Conservation (phyloP, 352 stramenopile species). For the Pythium utonaiense region DNA sequence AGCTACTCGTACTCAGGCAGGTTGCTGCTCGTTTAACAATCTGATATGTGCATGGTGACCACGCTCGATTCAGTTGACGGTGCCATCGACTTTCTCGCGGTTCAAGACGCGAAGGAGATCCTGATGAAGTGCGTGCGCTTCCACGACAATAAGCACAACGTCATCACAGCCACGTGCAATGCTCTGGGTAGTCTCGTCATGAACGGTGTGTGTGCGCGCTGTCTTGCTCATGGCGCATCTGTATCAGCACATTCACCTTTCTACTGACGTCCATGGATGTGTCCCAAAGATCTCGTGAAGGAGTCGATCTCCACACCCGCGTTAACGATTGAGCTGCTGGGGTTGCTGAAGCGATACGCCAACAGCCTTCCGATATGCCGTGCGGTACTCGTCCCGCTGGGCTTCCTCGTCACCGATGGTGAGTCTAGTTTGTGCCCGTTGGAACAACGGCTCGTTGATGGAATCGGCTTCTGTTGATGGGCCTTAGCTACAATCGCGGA, state of each 20-base stretch:
- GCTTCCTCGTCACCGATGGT: constrained; percentile 71
- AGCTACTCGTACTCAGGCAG: too few relatives aligned
- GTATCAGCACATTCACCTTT: too few relatives aligned
- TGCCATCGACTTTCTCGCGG: constrained; percentile 61
- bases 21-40: background rate
- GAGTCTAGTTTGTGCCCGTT: too few relatives aligned
- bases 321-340: constrained; percentile 51
- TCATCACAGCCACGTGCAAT: constrained; percentile 59
- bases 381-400: constrained; percentile 46
- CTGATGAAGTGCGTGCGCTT: constrained; percentile 72
- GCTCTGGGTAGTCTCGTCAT: constrained; percentile 67
- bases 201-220: constrained; percentile 42
- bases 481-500: constrained; percentile 40
- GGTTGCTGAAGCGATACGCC: constrained; percentile 53
- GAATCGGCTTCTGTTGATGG: too few relatives aligned
- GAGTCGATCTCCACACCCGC: constrained; percentile 49
- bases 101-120: constrained; percentile 49
- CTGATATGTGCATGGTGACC: background rate
- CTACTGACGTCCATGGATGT: too few relatives aligned
- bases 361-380: constrained; percentile 47
- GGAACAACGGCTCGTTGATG: too few relatives aligned
- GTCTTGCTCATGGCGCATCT: too few relatives aligned
- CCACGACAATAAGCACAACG: constrained; percentile 72
- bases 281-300: constrained; percentile 78
- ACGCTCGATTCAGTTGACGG: constrained; percentile 45